Percentiles rank a stretch among this genome's conserved stretches.
These are phyloP conservation scores for Fomitopsis pulvina DNA, from an alignment of 768 basidiomycete genomes.

Conservation along the genomic window DNA sequence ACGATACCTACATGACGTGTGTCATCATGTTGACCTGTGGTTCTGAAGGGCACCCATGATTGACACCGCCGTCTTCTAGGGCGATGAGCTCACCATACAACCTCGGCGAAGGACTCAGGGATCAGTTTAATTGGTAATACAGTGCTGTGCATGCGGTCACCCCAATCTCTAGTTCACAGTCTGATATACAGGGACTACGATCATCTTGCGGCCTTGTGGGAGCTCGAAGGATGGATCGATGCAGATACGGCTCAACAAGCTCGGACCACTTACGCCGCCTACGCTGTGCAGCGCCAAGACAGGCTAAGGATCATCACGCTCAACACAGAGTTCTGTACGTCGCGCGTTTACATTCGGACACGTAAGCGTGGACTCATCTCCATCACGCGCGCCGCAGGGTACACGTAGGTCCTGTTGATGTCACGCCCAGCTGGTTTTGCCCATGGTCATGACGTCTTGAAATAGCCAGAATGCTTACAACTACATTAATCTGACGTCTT, in stretches of 20 bases:
- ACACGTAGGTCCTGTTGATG: constrained; percentile 20
- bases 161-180: background rate
- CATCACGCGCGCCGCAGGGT: constrained; percentile 8
- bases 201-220: constrained; percentile 65
- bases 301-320: constrained; percentile 67
- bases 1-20: constrained; percentile 65
- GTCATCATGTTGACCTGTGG: constrained; percentile 17
- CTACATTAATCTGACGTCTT: constrained; percentile 65
- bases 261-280: constrained; percentile 63
- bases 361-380: background rate
- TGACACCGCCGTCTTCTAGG: constrained; percentile 21
- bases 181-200: constrained; percentile 57
- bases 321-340: constrained; percentile 71
- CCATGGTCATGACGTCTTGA: background rate
- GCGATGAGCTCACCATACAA: constrained; percentile 57
- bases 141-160: constrained; percentile 2
- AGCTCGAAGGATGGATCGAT: constrained; percentile 64
- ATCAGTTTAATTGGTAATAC: constrained; percentile 60
- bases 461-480: constrained; percentile 66
- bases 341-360: background rate
- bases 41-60: background rate
- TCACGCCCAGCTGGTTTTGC: too few relatives aligned
- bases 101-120: constrained; percentile 44
- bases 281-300: constrained; percentile 61
- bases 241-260: constrained; percentile 49